Evolutionary conservation across 1,139 yeast genomes (phyloP).

Genomic region (Saccharomyces uvarum): DNA sequence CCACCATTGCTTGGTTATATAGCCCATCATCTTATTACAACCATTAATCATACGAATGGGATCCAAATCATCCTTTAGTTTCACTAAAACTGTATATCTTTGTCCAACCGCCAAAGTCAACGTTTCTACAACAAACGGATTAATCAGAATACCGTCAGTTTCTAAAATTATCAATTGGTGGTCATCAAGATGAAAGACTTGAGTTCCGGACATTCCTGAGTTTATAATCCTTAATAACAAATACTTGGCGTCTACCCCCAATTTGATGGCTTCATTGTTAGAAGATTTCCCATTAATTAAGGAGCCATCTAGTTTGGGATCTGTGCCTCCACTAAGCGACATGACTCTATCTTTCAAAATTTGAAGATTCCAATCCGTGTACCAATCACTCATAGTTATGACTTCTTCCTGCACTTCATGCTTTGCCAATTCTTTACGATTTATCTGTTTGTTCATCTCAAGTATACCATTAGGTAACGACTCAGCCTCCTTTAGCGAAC

Average conservation of each 20-base stretch:
- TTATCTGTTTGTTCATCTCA: constrained; percentile 44
- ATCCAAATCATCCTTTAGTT: constrained; percentile 33
- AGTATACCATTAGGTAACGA: constrained; percentile 26
- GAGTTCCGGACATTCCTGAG: constrained; percentile 41
- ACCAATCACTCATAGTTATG: constrained; percentile 53
- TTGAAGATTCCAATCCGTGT: constrained; percentile 58
- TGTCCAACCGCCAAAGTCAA: constrained; percentile 68
- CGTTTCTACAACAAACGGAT: constrained; percentile 47
- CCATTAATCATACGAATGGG: constrained; percentile 22
- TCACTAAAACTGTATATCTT: constrained; percentile 56
- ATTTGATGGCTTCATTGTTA: constrained; percentile 43
- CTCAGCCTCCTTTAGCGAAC: constrained; percentile 24
- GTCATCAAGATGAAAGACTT: constrained; percentile 38
- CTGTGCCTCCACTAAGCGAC: constrained; percentile 28
- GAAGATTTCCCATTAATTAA: constrained; percentile 46
- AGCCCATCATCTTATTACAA: constrained; percentile 31
- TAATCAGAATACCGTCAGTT: constrained; percentile 61
- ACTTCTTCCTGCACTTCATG: constrained; percentile 39
- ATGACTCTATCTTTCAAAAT: constrained; percentile 46
- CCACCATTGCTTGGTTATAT: constrained; percentile 20
- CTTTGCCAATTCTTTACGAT: constrained; percentile 48
- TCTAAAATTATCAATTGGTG: constrained; percentile 52
- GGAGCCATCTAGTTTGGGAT: constrained; percentile 27
- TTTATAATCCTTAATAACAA: constrained; percentile 37
- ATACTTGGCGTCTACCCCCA: constrained; percentile 48